Percentiles rank a stretch among this genome's conserved stretches.
These are phyloP conservation scores for Eucalyptus lansdowneana DNA, from an alignment of 345 rosid genomes.

Conservation along the genomic window DNA sequence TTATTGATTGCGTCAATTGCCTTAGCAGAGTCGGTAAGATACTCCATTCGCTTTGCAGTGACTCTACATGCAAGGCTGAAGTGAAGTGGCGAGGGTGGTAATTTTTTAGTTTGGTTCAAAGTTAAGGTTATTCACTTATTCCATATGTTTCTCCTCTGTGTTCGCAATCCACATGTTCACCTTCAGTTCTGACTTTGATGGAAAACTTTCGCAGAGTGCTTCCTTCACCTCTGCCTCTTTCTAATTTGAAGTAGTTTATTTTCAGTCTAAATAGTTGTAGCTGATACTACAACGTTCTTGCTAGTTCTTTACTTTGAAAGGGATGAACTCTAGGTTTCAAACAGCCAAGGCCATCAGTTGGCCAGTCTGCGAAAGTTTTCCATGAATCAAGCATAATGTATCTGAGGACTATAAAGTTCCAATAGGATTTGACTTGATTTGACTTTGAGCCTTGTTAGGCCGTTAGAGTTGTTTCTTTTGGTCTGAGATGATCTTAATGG, in stretches of 20 bases:
- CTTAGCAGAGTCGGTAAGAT: not conserved
- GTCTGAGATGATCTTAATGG: not conserved
- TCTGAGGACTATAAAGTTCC: not conserved
- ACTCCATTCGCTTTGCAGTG: not conserved
- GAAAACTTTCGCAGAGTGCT: not conserved
- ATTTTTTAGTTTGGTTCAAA: not conserved
- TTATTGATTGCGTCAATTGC: not conserved
- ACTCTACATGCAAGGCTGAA: not conserved
- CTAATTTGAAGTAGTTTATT: not conserved
- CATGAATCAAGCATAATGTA: not conserved
- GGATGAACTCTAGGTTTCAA: not conserved
- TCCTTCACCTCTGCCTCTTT: not conserved
- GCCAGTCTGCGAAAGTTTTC: not conserved
- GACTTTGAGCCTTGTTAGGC: not conserved
- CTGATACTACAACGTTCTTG: not conserved
- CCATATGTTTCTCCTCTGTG: not conserved
- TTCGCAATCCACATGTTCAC: not conserved
- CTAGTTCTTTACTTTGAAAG: not conserved
- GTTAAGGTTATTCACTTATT: not conserved
- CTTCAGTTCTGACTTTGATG: not conserved
- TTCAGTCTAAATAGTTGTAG: not conserved
- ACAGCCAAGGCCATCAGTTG: not conserved
- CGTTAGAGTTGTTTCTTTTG: not conserved
- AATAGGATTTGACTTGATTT: not conserved
- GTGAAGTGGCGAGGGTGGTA: not conserved